A percentile compares a stretch with the other conserved stretches of the same genome.
Evolutionary conservation across 2,329 filamentous ascomycete species (phyloP).

Genomic region (Trichoderma sp.): DNA sequence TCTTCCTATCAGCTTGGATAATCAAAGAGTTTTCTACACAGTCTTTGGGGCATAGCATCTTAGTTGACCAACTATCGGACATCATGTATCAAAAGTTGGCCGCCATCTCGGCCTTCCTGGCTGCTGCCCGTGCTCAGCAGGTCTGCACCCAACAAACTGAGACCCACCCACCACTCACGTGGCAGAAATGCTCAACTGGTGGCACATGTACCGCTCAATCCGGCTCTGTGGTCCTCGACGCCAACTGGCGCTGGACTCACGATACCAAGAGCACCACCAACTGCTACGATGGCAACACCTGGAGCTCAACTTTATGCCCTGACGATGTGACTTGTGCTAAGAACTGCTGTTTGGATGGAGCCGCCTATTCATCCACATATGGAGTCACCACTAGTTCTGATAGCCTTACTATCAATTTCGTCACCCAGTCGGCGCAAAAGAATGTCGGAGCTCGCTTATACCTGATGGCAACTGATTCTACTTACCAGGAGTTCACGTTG

Average conservation of each 20-base stretch:
- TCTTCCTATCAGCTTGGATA: background rate
- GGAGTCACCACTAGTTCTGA: conserved; percentile 52
- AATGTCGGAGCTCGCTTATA: conserved; percentile 59
- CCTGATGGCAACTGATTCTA: conserved; percentile 58
- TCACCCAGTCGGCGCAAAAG: conserved; percentile 47
- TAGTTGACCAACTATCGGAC: background rate
- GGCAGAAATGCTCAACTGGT: conserved; percentile 50
- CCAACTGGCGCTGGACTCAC: conserved; percentile 63
- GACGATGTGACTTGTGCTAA: conserved; percentile 43
- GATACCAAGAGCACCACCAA: conserved; percentile 45
- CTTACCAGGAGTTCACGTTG: conserved; percentile 64
- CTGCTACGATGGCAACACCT: conserved; percentile 54
- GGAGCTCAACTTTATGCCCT: conserved; percentile 42
- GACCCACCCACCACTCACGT: conserved; percentile 51
- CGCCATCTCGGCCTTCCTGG: conserved; percentile 25
- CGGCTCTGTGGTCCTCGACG: conserved; percentile 53
- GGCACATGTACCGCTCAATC: conserved; percentile 47
- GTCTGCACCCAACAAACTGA: conserved; percentile 48
- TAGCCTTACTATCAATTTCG: conserved; percentile 54
- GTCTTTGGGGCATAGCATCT: background rate
- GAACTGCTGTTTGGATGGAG: conserved; percentile 53
- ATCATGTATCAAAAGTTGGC: conserved; percentile 18
- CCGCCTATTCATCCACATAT: conserved; percentile 50
- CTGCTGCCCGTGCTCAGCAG: conserved; percentile 43
- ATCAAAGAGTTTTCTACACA: background rate